phyloP scores from a whole-genome alignment of 139 green algal genomes.

The Chlorella sp. region DNA sequence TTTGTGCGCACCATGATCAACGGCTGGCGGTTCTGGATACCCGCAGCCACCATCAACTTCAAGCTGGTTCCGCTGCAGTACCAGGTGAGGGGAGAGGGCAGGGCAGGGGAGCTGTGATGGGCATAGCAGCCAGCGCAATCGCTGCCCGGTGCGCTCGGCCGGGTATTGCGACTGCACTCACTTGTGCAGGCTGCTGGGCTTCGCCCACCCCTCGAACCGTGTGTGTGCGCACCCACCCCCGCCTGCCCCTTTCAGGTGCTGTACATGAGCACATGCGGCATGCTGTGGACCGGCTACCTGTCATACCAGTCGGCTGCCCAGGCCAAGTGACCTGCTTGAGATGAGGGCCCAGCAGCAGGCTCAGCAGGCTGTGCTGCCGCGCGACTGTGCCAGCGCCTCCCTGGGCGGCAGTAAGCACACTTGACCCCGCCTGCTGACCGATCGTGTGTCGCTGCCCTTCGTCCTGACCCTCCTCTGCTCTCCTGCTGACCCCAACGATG shows the following conservation, averaged over 20 bases:
- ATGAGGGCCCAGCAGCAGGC: constrained; percentile 35
- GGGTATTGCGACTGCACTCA: neutral
- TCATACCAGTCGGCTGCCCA: constrained; percentile 51
- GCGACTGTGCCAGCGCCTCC: too few species aligned
- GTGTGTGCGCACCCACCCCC: neutral
- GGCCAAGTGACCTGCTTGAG: too few species aligned
- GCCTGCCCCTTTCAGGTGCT: constrained; percentile 55
- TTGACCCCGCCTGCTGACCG: too few species aligned
- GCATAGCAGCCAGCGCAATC: too few species aligned
- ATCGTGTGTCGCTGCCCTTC: too few species aligned
- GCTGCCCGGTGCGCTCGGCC: too few species aligned
- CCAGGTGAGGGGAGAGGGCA: constrained; percentile 55
- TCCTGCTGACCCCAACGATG: too few species aligned
- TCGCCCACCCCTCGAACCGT: neutral
- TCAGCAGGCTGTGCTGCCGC: neutral
- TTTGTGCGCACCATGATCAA: constrained; percentile 78
- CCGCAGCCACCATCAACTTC: constrained; percentile 85
- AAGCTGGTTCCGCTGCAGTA: constrained; percentile 70
- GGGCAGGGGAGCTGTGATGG: too few species aligned
- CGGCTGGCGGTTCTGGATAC: constrained; percentile 93
- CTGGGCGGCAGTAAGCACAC: too few species aligned
- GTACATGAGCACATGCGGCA: constrained; percentile 86
- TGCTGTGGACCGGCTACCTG: constrained; percentile 87
- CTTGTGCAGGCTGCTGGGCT: neutral
- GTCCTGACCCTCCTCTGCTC: too few species aligned